These are phyloP conservation scores for Borovskyia barvae DNA, from an alignment of 208 protist genomes.

Conservation along the genomic window DNA sequence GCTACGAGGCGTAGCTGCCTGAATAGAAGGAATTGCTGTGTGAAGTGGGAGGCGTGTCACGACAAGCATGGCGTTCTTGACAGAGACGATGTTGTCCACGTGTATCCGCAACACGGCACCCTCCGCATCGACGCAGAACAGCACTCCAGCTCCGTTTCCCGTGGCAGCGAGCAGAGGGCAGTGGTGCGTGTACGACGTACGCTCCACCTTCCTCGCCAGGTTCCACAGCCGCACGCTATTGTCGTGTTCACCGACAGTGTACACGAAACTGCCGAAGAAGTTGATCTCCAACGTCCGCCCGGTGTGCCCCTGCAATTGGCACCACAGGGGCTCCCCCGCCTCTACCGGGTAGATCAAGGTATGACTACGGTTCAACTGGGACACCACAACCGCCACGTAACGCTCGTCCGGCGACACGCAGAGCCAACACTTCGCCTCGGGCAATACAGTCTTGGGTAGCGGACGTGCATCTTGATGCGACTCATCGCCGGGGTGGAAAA, in stretches of 20 bases:
- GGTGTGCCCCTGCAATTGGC: conserved; percentile 49
- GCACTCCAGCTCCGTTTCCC: conserved; percentile 16
- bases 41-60: conserved; percentile 21
- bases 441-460: conserved; percentile 29
- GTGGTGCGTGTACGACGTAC: conserved; percentile 54
- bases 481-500: conserved; percentile 11
- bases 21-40: conserved; percentile 11
- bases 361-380: conserved; percentile 23
- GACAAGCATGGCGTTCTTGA: conserved; percentile 39
- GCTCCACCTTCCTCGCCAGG: conserved; percentile 47
- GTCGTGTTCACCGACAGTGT: conserved; percentile 45
- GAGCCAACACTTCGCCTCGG: conserved; percentile 20
- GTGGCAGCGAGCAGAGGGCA: conserved; percentile 34
- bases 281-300: conserved; percentile 34
- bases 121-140: conserved; percentile 57
- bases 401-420: conserved; percentile 23
- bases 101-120: conserved; percentile 37
- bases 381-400: conserved; percentile 26
- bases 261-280: conserved; percentile 67
- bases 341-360: conserved; percentile 35
- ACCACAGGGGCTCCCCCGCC: conserved; percentile 24
- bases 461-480: conserved; percentile 11
- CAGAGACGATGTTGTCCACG: conserved; percentile 54
- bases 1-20: conserved; percentile 5
- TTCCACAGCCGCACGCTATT: conserved; percentile 65